Percentiles rank a stretch among this genome's conserved stretches.
phyloP scores from a whole-genome alignment of 2,329 filamentous ascomycete genomes.

The Tolypocladium paradoxum region DNA sequence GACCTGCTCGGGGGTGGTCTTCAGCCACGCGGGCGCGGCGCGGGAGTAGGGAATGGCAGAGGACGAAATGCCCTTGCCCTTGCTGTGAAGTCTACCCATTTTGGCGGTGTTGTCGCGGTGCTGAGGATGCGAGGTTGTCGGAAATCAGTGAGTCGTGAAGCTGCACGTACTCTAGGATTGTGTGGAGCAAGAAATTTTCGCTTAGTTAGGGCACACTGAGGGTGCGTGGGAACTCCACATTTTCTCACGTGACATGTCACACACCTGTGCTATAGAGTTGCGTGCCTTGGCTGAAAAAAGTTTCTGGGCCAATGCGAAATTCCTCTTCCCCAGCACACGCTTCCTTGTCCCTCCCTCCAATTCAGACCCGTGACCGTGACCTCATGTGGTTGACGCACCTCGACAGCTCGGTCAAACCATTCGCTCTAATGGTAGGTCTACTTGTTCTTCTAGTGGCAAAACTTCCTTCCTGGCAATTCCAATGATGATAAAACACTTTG shows the following conservation, averaged over 20 bases:
- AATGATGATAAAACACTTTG: slow-evolving; percentile 63
- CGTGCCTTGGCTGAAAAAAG: background rate
- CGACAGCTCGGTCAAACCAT: background rate
- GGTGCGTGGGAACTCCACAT: background rate
- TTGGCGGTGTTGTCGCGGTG: slow-evolving; percentile 37
- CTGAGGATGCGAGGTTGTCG: slow-evolving; percentile 21
- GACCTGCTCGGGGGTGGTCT: slow-evolving; percentile 97
- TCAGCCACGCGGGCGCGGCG: slow-evolving; percentile 86
- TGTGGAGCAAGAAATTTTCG: slow-evolving; percentile 33
- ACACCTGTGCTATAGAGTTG: background rate
- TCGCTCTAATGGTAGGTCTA: slow-evolving; percentile 21
- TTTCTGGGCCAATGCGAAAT: background rate
- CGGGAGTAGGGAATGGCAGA: slow-evolving; percentile 96
- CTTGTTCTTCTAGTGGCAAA: slow-evolving; percentile 1
- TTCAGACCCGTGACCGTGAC: background rate
- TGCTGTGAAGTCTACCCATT: slow-evolving; percentile 98
- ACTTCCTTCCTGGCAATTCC: slow-evolving; percentile 9
- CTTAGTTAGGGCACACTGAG: slow-evolving; percentile 31
- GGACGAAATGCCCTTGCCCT: slow-evolving; percentile 97
- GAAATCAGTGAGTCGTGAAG: slow-evolving; percentile 13
- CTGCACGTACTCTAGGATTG: slow-evolving; percentile 17
- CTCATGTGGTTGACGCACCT: background rate
- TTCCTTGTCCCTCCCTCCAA: background rate
- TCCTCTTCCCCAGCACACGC: background rate
- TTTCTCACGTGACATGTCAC: background rate